Evolutionary conservation across 306 rosid species (phyloP), one percentile per base, ranked within the genome.

Genomic region (Bauhinia variegata): DNA sequence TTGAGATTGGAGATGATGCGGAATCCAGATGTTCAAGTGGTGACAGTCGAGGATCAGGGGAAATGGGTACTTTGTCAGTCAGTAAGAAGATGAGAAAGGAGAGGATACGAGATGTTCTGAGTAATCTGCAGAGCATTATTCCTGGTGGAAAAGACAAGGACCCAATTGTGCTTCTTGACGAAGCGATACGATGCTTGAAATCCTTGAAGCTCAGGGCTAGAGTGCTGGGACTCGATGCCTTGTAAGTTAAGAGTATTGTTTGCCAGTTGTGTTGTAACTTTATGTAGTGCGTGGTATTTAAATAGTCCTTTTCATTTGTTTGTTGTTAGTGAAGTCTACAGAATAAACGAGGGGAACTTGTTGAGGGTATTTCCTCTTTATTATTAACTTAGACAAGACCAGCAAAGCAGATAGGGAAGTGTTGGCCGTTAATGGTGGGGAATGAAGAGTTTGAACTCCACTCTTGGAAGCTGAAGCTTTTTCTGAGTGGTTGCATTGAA

Each of bases 151-250:
- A 74, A 54, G 97, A 83, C 62, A 88, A 84, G 83, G 92, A 82
- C 17, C 82, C 95, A 4, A 60, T 88, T 4, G 82, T 68, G 74
- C 96, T 95, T 66, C 83, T 95, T 0, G 99, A 90, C 15, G 91
- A 95, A 73, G 95, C 99, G 15, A 95, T 95, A 43, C 73, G 42
- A n/a, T 86, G 87, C 85, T 81, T 93, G 58, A 93, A 83, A 49
- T 80, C 87, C 0, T 54, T 93, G 70, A 93, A 84, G 81, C 69
- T 72, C 53, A 86, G 80, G 67, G 96, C 92, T 30, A 72, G 60
- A 67, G 79, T 86, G 41, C 79, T 88, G 2, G 91, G 96, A 14
- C 79, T 85, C 4, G 69, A 82, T 30, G 66, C 89, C 63, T 56
- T 67, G 34, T 86, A 71, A 92, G 67, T 17, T 36, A 38, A n/a